Base-by-base conservation (phyloP, 2,329 filamentous ascomycete genomes). In the Arthrinium phaeospermum region DNA sequence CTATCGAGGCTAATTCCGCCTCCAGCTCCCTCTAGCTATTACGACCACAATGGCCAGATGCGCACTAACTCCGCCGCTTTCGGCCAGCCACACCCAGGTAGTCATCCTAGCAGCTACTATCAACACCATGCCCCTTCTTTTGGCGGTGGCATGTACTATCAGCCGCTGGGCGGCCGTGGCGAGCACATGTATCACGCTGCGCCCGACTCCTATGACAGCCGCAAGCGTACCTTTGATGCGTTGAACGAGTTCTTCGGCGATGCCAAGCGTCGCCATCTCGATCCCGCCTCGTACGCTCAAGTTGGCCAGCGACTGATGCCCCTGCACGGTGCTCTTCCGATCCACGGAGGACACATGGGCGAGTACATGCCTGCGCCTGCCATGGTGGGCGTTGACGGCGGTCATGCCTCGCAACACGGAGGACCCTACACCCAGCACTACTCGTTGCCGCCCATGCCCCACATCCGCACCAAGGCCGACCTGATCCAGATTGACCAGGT, bases 221-320 rank as follows among this genome's bases (percentile, higher is more conserved):
- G 93, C 79, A 96, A 96, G 85, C 94, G 95, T 74, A 91, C 91
- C n/a, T 94, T 92, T 77, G 95, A 98, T 79, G 93, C 94, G 72
- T 86, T 98, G 73, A 96, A 97, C 80, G 94, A 98, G 81, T 98
- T 98, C 85, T 97, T 98, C 76, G 94, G 93, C 76, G 94, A 94
- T 80, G 91, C 95, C 77, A 98, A 98, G 88, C 94, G 95, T 78
- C 93, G 95, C 79, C 91, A 95, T 78, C 93, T 98, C 76, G 94
- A 98, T 81, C 93, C 95, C 3, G 89, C 89, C 71, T 96, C 93
- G n/a, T 98, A 98, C 83, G 89, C 93, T 72, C 94, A 97, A 80
- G 95, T 99, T 75, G 95, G 95, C 77, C 94, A 96, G 81, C 93
- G 95, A 74, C 89, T 99, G 73, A 90, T 96, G 81, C 93, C 93